A percentile compares a stretch with the other conserved stretches of the same genome.
phyloP scores from a whole-genome alignment of 768 basidiomycete species.

The Lentinula sp. region DNA sequence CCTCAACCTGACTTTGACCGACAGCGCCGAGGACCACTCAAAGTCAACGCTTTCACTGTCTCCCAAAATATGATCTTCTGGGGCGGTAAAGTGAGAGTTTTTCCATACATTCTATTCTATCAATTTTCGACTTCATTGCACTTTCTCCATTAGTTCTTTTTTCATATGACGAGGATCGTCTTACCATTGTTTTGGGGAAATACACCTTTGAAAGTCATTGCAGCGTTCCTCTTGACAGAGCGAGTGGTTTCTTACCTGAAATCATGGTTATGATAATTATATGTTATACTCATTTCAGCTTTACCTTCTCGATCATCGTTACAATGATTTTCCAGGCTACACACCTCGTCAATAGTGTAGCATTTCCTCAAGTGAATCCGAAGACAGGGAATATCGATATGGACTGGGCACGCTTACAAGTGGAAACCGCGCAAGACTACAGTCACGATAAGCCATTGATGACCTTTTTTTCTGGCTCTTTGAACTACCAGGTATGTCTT shows the following conservation, averaged over 20 bases:
- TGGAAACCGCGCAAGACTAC: slow-evolving; percentile 1
- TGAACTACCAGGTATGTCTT: not conserved
- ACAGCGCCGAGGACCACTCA: slow-evolving; percentile 1
- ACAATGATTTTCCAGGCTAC: slow-evolving; percentile 1
- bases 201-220: not conserved
- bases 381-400: not conserved
- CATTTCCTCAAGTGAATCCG: not conserved
- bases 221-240: not conserved
- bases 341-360: not conserved
- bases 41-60: not conserved
- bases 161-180: not conserved
- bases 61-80: not conserved
- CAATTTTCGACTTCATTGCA: not conserved
- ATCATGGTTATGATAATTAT: not conserved
- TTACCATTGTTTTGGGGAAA: not conserved
- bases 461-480: not conserved
- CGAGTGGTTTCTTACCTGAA: not conserved
- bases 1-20: not conserved
- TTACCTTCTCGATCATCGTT: not conserved
- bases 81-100: not conserved
- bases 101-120: not conserved
- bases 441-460: not conserved
- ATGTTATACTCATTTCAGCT: not conserved
- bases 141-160: not conserved
- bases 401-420: not conserved